phyloP scores from a whole-genome alignment of 2,329 filamentous ascomycete species.

The Pseudogymnoascus sp. region DNA sequence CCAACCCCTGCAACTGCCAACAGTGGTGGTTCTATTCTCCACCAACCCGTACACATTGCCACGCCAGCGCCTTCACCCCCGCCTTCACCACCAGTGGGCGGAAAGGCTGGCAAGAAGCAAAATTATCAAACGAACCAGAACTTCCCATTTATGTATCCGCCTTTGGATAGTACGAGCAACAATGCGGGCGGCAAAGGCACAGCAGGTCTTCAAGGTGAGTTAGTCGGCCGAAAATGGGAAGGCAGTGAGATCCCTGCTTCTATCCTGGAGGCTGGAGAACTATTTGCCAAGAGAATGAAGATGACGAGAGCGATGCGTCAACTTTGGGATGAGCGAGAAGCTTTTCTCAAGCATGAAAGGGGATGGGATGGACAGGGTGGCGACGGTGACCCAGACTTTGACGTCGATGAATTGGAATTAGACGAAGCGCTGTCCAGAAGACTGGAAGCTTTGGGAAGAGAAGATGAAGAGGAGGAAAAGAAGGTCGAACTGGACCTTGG shows the following conservation, averaged over 20 bases:
- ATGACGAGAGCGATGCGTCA: slow-evolving; percentile 89
- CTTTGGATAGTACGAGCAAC: slow-evolving; percentile 80
- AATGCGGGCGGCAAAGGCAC: slow-evolving; percentile 82
- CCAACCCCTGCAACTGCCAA: slow-evolving; percentile 45
- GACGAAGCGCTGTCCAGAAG: slow-evolving; percentile 35
- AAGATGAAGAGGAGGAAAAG: slow-evolving; percentile 21
- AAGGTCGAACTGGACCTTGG: slow-evolving; percentile 43
- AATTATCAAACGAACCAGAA: slow-evolving; percentile 99
- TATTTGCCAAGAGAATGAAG: slow-evolving; percentile 83
- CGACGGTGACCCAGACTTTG: slow-evolving; percentile 32
- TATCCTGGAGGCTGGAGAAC: slow-evolving; percentile 85
- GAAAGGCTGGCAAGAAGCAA: slow-evolving; percentile 94
- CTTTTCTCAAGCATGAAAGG: slow-evolving; percentile 83
- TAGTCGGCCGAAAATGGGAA: slow-evolving; percentile 82
- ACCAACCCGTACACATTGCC: slow-evolving; percentile 97
- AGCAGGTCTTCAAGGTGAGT: slow-evolving; percentile 67
- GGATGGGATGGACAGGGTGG: slow-evolving; percentile 62
- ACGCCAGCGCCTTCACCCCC: slow-evolving; percentile 94
- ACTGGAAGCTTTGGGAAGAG: slow-evolving; percentile 28
- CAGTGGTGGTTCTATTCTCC: slow-evolving; percentile 69
- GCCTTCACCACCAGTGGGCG: slow-evolving; percentile 76
- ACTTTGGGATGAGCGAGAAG: slow-evolving; percentile 88
- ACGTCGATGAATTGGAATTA: slow-evolving; percentile 34
- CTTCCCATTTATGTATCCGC: slow-evolving; percentile 95
- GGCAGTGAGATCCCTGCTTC: slow-evolving; percentile 91